Base-by-base conservation (phyloP, 225 moss, liverwort and hornwort species). In the Bryoerythrophyllum caledonicum region DNA sequence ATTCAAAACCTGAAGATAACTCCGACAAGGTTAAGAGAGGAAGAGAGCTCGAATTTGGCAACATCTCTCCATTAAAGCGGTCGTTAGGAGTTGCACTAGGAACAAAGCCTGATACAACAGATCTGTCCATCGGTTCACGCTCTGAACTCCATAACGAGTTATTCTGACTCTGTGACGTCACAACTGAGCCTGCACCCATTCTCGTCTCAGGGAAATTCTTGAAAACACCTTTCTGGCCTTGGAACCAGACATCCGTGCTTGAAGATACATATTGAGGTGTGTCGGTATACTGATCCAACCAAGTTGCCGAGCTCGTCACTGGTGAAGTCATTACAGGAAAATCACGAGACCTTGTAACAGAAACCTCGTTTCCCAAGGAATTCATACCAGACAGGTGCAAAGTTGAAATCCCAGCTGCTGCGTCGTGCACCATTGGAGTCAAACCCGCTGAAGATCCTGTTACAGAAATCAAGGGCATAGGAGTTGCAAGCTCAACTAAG, bases 71-170 rank as follows among this genome's bases (percentile, higher is more conserved):
- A 60, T 82, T 80, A 41, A 78, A 61, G 19, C 78, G 65, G 35
- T 71, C 72, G 41, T 59, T 81, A 55, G 74, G 14, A 40, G 58
- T 65, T 60, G 75, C 65, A 61, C 43, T 66, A 34, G 86, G 71
- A 35, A 83, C 78, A 57, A 88, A 76, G 78, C 75, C 86, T 46
- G 96, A 60, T 76, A 84, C 61, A 56, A 86, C 87, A 65, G 80
- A 75, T 63, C 78, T 81, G 37, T 86, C 81, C 54, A 90, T 26
- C 59, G 87, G 68, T 49, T 93, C 89, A 76, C 86, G 78, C 64
- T 84, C 89, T 26, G 88, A 84, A 78, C 91, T 99, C 99, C 99
- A 95, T 41, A 91, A 62, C 1, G 99, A 95, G 49, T 84, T 84
- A 73, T 80, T 82, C 80, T 86, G 90, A 73, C 82, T 86, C 56